Evolutionary conservation across 495 filamentous ascomycete genomes (phyloP).

Genomic region (Sordaria brevicollis): DNA sequence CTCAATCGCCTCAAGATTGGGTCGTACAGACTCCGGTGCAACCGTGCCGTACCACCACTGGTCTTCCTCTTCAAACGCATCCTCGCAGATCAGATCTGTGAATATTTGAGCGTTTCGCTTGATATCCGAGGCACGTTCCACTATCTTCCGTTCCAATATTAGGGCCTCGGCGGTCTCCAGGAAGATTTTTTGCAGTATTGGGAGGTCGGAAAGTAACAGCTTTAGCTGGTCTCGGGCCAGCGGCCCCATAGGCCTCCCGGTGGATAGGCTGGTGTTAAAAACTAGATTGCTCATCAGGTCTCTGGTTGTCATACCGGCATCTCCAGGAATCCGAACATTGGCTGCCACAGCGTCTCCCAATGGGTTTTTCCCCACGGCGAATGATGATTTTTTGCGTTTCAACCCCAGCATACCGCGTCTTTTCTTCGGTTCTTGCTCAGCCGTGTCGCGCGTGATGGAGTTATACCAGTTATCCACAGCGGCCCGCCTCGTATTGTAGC

Average conservation of each 20-base stretch:
- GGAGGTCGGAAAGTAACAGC: constrained; percentile 37
- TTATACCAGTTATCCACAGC: constrained; percentile 45
- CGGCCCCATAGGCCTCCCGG: constrained; percentile 43
- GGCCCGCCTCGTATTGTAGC: constrained; percentile 42
- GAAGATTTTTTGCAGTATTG: constrained; percentile 41
- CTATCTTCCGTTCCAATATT: constrained; percentile 43
- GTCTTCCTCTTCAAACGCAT: constrained; percentile 38
- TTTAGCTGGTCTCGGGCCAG: constrained; percentile 36
- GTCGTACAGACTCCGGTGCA: constrained; percentile 32
- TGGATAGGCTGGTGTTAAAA: constrained; percentile 41
- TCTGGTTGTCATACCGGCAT: background rate
- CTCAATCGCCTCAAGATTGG: constrained; percentile 36
- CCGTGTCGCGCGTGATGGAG: constrained; percentile 30
- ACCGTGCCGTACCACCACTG: constrained; percentile 42
- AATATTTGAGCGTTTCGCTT: constrained; percentile 42
- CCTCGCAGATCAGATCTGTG: constrained; percentile 42
- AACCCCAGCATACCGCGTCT: constrained; percentile 36
- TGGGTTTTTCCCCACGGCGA: constrained; percentile 14
- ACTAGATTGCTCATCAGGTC: constrained; percentile 22
- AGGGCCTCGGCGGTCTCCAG: constrained; percentile 41
- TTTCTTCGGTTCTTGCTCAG: constrained; percentile 32
- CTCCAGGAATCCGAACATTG: background rate
- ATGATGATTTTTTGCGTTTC: constrained; percentile 39
- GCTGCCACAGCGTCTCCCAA: constrained; percentile 2
- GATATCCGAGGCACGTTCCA: constrained; percentile 40